phyloP scores from a whole-genome alignment of 208 protist genomes.

The Acanthamoeba triangularis region DNA sequence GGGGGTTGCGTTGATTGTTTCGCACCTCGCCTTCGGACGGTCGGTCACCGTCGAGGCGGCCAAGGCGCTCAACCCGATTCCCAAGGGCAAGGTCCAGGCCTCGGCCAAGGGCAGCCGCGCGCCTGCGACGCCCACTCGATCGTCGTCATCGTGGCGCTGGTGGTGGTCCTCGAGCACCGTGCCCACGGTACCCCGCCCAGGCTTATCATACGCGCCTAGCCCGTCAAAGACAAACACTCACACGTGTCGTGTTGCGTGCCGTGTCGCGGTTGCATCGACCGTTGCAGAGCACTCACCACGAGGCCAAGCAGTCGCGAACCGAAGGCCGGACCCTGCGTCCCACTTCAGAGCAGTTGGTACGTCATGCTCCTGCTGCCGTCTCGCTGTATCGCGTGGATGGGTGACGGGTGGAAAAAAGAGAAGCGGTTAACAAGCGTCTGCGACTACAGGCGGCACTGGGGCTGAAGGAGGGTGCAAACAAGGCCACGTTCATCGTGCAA shows the following conservation, averaged over 20 bases:
- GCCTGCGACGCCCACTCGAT: background rate
- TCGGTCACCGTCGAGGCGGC: background rate
- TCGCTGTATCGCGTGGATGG: too few species aligned
- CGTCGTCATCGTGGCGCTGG: constrained; percentile 20
- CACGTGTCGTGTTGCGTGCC: background rate
- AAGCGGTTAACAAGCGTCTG: too few species aligned
- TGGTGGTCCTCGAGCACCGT: constrained; percentile 19
- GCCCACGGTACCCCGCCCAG: background rate
- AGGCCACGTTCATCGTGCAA: constrained; percentile 94
- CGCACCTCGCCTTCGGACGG: constrained; percentile 10
- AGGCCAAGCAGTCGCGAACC: constrained; percentile 73
- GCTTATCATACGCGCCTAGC: too few species aligned
- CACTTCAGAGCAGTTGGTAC: constrained; percentile 93
- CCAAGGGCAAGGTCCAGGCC: background rate
- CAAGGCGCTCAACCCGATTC: background rate
- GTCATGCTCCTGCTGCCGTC: background rate
- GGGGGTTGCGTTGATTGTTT: constrained; percentile 11
- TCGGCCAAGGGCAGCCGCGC: background rate
- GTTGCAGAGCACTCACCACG: background rate
- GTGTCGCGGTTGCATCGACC: too few species aligned
- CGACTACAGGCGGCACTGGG: constrained; percentile 89
- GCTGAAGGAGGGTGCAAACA: constrained; percentile 94
- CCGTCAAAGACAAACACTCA: background rate
- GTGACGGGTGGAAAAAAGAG: too few species aligned
- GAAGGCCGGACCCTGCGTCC: constrained; percentile 83